Evolutionary conservation across 306 rosid genomes (phyloP).

Genomic region (Prosopis cineraria): DNA sequence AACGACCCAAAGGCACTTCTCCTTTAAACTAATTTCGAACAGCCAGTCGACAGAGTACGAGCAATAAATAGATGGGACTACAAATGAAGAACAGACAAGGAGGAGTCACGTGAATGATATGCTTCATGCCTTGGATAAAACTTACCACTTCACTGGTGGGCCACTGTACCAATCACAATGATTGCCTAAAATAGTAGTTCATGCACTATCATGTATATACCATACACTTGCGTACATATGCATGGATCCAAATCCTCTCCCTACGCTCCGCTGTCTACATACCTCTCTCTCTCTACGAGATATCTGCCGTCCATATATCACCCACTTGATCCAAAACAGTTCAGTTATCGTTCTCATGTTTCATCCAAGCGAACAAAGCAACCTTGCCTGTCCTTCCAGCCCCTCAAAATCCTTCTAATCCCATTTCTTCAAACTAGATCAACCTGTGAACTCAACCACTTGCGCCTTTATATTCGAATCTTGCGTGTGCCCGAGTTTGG

Average conservation of each 20-base stretch:
- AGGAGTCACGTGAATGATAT: background rate
- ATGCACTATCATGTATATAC: no score
- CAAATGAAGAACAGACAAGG: background rate
- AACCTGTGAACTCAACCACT: constrained; percentile 39
- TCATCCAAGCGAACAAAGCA: constrained; percentile 5
- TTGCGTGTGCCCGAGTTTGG: constrained; percentile 42
- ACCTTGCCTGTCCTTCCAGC: constrained; percentile 23
- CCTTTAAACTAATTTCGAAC: background rate
- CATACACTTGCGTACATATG: no score
- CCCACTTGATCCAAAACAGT: no score
- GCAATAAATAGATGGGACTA: background rate
- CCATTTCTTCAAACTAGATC: constrained; percentile 9
- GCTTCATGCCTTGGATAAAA: background rate
- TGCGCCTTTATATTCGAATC: constrained; percentile 48
- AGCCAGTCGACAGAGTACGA: background rate
- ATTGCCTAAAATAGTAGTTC: no score
- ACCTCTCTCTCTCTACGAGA: no score
- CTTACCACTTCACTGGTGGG: background rate
- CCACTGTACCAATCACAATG: background rate
- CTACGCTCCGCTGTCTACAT: no score
- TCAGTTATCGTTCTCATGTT: background rate
- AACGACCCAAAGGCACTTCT: background rate
- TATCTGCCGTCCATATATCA: no score
- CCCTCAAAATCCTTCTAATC: constrained; percentile 23
- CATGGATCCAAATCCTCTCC: no score